Percentiles rank a stretch among this genome's conserved stretches.
phyloP scores from a whole-genome alignment of 2,329 filamentous ascomycete genomes.

The Fusarium transvaalense region DNA sequence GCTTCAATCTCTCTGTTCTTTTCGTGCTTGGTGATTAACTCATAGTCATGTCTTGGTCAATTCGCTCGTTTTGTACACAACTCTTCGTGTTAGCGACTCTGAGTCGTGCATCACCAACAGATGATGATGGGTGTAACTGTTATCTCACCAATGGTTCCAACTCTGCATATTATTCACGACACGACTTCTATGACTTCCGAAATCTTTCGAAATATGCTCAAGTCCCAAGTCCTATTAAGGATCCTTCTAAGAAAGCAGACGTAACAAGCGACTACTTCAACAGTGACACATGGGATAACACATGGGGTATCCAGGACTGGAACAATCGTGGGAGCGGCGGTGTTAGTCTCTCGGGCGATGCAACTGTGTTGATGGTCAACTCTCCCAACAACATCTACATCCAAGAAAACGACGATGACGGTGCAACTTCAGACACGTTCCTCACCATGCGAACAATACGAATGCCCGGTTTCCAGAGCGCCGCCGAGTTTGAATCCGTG shows the following conservation, averaged over 20 bases:
- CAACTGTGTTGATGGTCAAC: constrained; percentile 55
- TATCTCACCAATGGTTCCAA: constrained; percentile 62
- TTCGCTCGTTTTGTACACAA: constrained; percentile 10
- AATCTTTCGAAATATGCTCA: constrained; percentile 56
- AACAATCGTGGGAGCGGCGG: constrained; percentile 55
- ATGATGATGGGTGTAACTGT: constrained; percentile 58
- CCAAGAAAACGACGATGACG: constrained; percentile 56
- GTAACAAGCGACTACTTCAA: constrained; percentile 57
- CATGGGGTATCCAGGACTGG: constrained; percentile 58
- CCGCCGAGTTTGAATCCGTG: constrained; percentile 61
- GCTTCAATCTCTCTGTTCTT: not conserved
- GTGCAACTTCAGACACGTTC: constrained; percentile 55
- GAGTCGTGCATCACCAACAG: constrained; percentile 13
- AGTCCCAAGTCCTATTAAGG: constrained; percentile 51
- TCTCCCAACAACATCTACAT: constrained; percentile 62
- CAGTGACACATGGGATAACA: constrained; percentile 52
- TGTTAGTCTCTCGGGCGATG: constrained; percentile 45
- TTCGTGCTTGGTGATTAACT: not conserved
- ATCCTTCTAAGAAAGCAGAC: constrained; percentile 46
- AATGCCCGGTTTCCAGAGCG: constrained; percentile 59
- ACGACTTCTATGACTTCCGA: constrained; percentile 65
- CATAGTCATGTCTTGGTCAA: constrained; percentile 19
- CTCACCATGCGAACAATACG: constrained; percentile 63
- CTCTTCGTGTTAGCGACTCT: constrained; percentile 16
- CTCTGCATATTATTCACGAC: constrained; percentile 59